These are phyloP conservation scores for Backusella australiensis DNA, from an alignment of 192 early-diverging fungal genomes.

Conservation along the genomic window DNA sequence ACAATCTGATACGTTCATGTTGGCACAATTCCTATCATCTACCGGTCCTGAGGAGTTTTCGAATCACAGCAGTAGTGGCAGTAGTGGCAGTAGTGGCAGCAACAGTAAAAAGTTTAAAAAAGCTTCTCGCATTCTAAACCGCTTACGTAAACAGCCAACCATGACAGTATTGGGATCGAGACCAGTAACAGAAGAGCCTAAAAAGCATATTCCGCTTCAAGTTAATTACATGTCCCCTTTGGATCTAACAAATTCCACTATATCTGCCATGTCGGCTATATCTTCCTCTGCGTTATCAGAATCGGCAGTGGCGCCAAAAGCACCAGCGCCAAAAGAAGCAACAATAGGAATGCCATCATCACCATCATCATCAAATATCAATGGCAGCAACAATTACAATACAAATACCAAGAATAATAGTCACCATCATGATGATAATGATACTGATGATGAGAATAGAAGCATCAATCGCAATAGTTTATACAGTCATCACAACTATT, in stretches of 20 bases:
- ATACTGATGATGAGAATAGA: background rate
- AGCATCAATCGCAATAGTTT: background rate
- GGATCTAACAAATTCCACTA: background rate
- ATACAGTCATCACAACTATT: background rate
- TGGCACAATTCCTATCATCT: conserved; percentile 8
- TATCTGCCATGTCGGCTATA: background rate
- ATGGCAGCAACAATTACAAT: background rate
- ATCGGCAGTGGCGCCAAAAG: background rate
- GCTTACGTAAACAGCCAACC: conserved; percentile 9
- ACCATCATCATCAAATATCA: background rate
- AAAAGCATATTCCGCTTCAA: background rate
- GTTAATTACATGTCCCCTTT: background rate
- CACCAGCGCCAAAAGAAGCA: background rate
- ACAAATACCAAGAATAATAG: background rate
- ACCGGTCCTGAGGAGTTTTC: conserved; percentile 5
- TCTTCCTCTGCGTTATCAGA: background rate
- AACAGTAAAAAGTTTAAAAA: background rate
- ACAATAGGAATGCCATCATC: background rate
- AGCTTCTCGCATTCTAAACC: background rate
- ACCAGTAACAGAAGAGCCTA: background rate
- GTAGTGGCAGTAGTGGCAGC: background rate
- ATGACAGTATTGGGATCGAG: background rate
- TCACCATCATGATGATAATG: background rate
- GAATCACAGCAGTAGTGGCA: background rate
- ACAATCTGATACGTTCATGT: background rate